Base-by-base conservation (phyloP, 352 stramenopile genomes). In the Globisporangium spiculum region DNA sequence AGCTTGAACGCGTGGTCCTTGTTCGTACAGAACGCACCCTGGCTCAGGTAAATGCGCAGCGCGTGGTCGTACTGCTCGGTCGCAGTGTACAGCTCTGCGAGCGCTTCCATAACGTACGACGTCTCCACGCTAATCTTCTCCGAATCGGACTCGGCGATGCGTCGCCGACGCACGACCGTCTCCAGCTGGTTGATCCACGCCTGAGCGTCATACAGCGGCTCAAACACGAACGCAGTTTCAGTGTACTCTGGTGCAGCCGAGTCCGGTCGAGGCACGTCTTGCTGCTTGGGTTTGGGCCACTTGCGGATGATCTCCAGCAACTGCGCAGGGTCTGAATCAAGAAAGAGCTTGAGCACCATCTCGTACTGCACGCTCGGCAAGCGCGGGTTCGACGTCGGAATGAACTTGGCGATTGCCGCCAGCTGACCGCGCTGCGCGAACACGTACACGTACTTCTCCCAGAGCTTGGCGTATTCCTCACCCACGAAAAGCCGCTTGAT, bases 401-500 rank as follows among this genome's bases (percentile, higher is more conserved):
- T 89, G 67, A 73, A 89, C 4, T 78, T 78, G 4, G 85, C 85
- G 60, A 95, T 91, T 14, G 83, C 79, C 65, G 76, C 86, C 62
- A 95, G 55, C 55, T 93, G 84, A 0, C 84, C 84, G 32, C 83
- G 83, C 67, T 95, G 88, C 0, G 85, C 84, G 65, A 93, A 95
- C 30, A 95, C 80, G 55, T 95, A 95, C 3, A 95, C 81, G 63
- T 93, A 95, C n/a, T 93, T 95, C 61, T 93, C 84, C 87, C 87
- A 95, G 18, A 93, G 59, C 59, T 79, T 80, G 6, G 78, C 84
- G 46, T 79, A 91, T 22, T 89, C 80, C 34, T 93, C 81, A n/a
- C 73, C 76, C 12, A 84, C 70, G 71, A 95, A 92, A 10, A 93
- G 70, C 0, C 78, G 81, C 63, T 85, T 77, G 60, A 93, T 89